Evolutionary conservation across 2,329 filamentous ascomycete species (phyloP), one percentile per base, ranked within the genome.

Genomic region (Penicillium sp.): DNA sequence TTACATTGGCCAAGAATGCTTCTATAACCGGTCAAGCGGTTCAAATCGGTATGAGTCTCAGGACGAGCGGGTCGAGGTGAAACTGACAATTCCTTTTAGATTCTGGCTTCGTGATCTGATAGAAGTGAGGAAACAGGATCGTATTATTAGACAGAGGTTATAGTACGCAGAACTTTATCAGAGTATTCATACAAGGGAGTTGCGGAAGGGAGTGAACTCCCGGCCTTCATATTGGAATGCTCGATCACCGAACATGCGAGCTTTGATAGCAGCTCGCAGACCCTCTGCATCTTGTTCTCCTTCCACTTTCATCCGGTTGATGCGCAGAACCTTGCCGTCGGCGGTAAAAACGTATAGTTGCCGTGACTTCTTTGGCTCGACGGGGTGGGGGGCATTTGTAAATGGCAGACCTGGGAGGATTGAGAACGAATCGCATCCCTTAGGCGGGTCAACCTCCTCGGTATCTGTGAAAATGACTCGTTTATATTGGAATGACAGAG

Each of bases 11-110:
- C 14, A 76, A 78, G 57, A 79, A 79, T 55, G 64, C 70, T 13
- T 78, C 77, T 22, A 76, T 79, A 71, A 79, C 77, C 4, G 77
- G 77, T 43, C 75, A 78, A 57, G 63, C 74, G 24, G 66, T 79
- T 50, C 70, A 73, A 57, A 67, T 79, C 58, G 76, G 77, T 79
- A 67, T 61, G 45, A 31, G 26, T 42, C 44, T 34, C 29, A 5
- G 29, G 34, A 42, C 3, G 9, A 38, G 9, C 22, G 29, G 18
- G 31, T 18, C 14, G 7, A 5, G 24, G 60, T 61, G 50, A 67
- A 44, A 32, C 42, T 54, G 10, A 58, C 53, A 22, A 5, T 43
- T 43, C 14, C 14, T 24, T 44, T 10, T 44, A 75, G 72, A 74
- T 62, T 67, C 69, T 24, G 72, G 73, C 9, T 71, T 70, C 49